These are phyloP conservation scores for Debaryomycetaceae sp. DNA, from an alignment of 1,139 yeast genomes.

Conservation along the genomic window DNA sequence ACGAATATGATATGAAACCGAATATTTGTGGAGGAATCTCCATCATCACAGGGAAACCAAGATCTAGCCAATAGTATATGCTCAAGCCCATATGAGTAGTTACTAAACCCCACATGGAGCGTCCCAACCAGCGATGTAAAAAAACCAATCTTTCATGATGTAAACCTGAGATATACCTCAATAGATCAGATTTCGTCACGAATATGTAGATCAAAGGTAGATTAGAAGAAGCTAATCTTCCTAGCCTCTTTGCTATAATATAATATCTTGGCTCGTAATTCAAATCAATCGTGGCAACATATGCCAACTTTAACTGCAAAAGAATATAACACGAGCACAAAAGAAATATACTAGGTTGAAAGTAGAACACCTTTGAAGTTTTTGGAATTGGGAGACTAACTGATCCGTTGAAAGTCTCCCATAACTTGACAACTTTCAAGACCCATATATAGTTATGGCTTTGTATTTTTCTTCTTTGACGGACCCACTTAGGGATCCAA, in stretches of 20 bases:
- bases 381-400: conserved; percentile 19
- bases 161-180: conserved; percentile 40
- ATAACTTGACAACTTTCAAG: conserved; percentile 24
- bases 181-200: conserved; percentile 37
- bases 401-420: conserved; percentile 28
- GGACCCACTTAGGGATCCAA: conserved; percentile 33
- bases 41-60: conserved; percentile 38
- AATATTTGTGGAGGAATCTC: conserved; percentile 49
- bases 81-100: conserved; percentile 34
- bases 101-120: conserved; percentile 36
- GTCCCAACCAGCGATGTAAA: conserved; percentile 45
- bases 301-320: conserved; percentile 25
- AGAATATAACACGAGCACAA: conserved; percentile 24
- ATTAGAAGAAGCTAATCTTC: conserved; percentile 41
- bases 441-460: conserved; percentile 8
- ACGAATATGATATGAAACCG: conserved; percentile 45
- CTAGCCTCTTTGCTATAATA: conserved; percentile 42
- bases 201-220: conserved; percentile 36
- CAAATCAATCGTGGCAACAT: conserved; percentile 32
- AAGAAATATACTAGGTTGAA: conserved; percentile 41
- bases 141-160: conserved; percentile 36
- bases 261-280: conserved; percentile 37
- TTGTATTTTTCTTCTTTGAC: conserved; percentile 3
- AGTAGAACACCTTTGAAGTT: conserved; percentile 15
- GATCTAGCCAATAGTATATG: conserved; percentile 37